Evolutionary conservation across 495 filamentous ascomycete species (phyloP).

Genomic region (Aspergillus avenaceus): DNA sequence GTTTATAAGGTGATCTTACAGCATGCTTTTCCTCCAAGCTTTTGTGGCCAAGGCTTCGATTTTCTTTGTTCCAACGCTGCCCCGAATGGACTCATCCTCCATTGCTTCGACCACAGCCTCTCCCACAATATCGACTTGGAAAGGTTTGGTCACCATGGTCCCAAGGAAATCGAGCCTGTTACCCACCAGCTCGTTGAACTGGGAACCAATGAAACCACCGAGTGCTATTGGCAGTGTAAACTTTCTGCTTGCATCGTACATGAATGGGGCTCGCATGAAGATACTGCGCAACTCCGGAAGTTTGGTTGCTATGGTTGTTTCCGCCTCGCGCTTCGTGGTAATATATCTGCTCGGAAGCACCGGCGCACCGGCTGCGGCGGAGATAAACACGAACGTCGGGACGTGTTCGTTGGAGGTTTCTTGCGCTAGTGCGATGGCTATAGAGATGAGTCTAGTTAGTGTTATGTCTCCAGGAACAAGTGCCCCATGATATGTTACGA

Average conservation of each 20-base stretch:
- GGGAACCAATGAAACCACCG: constrained; percentile 59
- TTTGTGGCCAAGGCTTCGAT: constrained; percentile 71
- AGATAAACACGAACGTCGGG: constrained; percentile 76
- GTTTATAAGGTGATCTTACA: constrained; percentile 40
- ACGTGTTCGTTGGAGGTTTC: constrained; percentile 64
- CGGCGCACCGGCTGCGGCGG: constrained; percentile 79
- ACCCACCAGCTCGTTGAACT: constrained; percentile 69
- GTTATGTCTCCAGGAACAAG: constrained; percentile 23
- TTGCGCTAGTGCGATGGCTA: constrained; percentile 73
- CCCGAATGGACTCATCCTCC: constrained; percentile 62
- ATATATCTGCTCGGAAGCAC: constrained; percentile 83
- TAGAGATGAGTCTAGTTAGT: constrained; percentile 4
- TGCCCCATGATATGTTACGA: constrained; percentile 16
- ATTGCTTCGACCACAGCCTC: constrained; percentile 81
- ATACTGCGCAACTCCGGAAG: constrained; percentile 73
- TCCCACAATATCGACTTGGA: constrained; percentile 80
- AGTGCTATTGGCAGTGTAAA: constrained; percentile 84
- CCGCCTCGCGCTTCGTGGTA: constrained; percentile 86
- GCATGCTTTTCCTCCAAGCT: constrained; percentile 78
- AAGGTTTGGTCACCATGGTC: constrained; percentile 75
- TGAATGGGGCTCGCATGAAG: constrained; percentile 80
- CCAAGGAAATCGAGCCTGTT: constrained; percentile 71
- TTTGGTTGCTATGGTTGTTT: constrained; percentile 65
- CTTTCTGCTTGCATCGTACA: constrained; percentile 78
- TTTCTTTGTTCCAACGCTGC: constrained; percentile 61